phyloP scores from a whole-genome alignment of 805 yeast species.

The Starmerella floris region DNA sequence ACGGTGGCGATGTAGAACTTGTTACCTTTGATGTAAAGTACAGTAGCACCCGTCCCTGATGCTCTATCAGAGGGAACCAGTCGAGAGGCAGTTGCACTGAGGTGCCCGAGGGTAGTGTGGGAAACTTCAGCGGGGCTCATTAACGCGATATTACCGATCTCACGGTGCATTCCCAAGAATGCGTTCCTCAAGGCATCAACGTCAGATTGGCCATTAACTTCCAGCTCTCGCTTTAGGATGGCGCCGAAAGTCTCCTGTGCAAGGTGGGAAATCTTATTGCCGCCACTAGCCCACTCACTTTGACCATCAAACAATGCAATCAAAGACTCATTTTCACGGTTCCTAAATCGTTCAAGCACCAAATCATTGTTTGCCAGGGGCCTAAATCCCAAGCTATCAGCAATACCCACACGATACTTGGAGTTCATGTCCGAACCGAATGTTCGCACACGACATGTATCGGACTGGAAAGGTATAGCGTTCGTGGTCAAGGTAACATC shows the following conservation, averaged over 20 bases:
- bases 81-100: slow-evolving; percentile 40
- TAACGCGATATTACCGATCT: slow-evolving; percentile 43
- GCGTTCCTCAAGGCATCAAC: slow-evolving; percentile 71
- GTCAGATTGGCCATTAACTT: slow-evolving; percentile 37
- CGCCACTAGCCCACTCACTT: slow-evolving; percentile 29
- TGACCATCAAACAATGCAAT: slow-evolving; percentile 81
- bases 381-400: slow-evolving; percentile 68
- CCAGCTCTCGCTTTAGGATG: slow-evolving; percentile 54
- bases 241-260: slow-evolving; percentile 61
- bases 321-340: slow-evolving; percentile 66
- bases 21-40: slow-evolving; percentile 61
- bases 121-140: slow-evolving; percentile 24
- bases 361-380: slow-evolving; percentile 66
- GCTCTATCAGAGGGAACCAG: slow-evolving; percentile 53
- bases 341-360: slow-evolving; percentile 75
- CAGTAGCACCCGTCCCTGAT: slow-evolving; percentile 77
- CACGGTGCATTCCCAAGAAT: slow-evolving; percentile 66
- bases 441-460: slow-evolving; percentile 74
- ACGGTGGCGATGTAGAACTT: slow-evolving; percentile 68
- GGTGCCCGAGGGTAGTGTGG: slow-evolving; percentile 37
- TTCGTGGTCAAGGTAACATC: slow-evolving; percentile 89
- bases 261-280: slow-evolving; percentile 44
- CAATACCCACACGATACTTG: slow-evolving; percentile 77
- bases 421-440: slow-evolving; percentile 62
- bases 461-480: slow-evolving; percentile 75